Base-by-base conservation (phyloP, 208 protist species). In the Trypanosoma cruzi region DNA sequence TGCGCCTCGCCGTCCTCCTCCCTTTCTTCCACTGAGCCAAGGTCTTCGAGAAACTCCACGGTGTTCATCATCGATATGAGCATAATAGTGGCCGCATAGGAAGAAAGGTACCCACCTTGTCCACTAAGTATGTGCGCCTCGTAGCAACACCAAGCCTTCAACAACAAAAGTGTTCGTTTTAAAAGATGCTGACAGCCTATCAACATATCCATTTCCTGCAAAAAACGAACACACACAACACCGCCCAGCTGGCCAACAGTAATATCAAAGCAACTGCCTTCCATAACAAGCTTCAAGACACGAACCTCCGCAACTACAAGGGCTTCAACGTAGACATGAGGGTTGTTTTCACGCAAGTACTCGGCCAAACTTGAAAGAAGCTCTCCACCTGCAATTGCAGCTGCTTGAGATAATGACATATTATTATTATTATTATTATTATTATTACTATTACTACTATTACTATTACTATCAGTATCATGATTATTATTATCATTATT, bases 71-170 rank as follows among this genome's bases (percentile, higher is more conserved):
- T 85, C 11, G 91, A 75, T 60, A 98, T 91, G 24, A 98, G 89
- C 90, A 98, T 92, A 24, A 96, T 79, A 8, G 92, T 98, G 5
- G 93, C 80, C 0, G 90, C 84, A 75, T 97, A 98, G 32, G 92
- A 94, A 58, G 89, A 87, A 54, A 98, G 85, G 59, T 97, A 88
- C 24, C 95, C 93, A 46, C 82, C 88, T 63, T 96, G 87, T 13
- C 89, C 86, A 58, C 92, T 92, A 14, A 98, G 80, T n/a, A 97
- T 79, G 67, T 93, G 87, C 1, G 88, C 84, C 72, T 98, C 93
- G 72, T 96, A 98, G 72, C 76, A 84, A 71, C 82, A 90, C 93
- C 95, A 98, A 57, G 87, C 76, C 76, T 97, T 98, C 24, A 97
- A 67, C 24, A 98, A 69, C 52, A 98, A 69, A 37, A 97, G 73